Conservation (phyloP, 1,284 basidiomycete species). For the Acaromyces ingoldii region DNA sequence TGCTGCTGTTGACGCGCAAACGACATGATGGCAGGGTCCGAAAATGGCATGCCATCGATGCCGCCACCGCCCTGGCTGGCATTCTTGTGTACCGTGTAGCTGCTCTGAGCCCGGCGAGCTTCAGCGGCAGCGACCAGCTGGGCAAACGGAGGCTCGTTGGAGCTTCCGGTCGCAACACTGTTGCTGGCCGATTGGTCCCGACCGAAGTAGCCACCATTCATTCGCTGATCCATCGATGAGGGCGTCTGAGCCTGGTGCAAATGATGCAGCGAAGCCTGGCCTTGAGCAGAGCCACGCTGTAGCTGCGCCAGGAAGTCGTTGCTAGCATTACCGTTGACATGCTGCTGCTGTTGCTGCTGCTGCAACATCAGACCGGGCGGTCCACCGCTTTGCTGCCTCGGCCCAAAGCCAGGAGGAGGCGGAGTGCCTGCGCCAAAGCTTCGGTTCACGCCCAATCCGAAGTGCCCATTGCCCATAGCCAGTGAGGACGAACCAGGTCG, state of each 20-base stretch:
- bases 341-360: conserved; percentile 20
- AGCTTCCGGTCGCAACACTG: conserved; percentile 17
- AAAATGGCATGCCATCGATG: conserved; percentile 4
- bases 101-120: conserved; percentile 12
- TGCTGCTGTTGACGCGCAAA: conserved; percentile 32
- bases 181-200: neutral
- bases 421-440: too few relatives aligned
- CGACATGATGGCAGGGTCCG: conserved; percentile 41
- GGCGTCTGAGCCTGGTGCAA: too few relatives aligned
- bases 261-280: too few relatives aligned
- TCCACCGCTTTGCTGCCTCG: too few relatives aligned
- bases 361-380: too few relatives aligned
- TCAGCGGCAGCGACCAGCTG: conserved; percentile 34
- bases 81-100: conserved; percentile 2
- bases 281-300: neutral
- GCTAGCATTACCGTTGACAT: conserved; percentile 18
- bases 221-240: too few relatives aligned
- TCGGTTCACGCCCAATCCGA: too few relatives aligned
- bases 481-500: too few relatives aligned
- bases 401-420: too few relatives aligned
- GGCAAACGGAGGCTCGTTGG: conserved; percentile 40
- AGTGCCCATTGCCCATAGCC: too few relatives aligned
- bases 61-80: conserved; percentile 11
- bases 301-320: conserved; percentile 7
- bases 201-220: neutral